Conservation (phyloP, 441 rosid species). For the Croton setiger region DNA sequence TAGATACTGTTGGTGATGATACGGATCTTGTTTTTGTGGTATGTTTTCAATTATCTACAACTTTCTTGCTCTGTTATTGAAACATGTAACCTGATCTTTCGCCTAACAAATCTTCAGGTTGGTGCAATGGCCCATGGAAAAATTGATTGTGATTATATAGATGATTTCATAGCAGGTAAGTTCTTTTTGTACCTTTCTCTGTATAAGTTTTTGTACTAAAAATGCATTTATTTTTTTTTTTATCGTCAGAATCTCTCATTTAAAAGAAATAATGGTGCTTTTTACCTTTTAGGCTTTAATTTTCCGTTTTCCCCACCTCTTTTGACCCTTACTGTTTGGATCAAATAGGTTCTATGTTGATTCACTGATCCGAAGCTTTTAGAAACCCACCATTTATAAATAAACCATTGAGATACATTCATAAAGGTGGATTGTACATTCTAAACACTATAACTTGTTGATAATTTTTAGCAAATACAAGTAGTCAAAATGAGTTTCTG, state of each 20-base stretch:
- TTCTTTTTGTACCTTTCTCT: neutral
- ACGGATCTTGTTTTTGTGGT: conserved; percentile 80
- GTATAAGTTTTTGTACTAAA: neutral
- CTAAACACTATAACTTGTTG: too few relatives aligned
- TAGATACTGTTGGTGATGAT: conserved; percentile 44
- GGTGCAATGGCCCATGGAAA: conserved; percentile 96
- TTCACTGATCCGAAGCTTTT: too few relatives aligned
- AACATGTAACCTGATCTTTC: neutral
- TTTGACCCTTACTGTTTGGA: too few relatives aligned
- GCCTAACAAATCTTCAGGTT: conserved; percentile 34
- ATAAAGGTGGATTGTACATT: too few relatives aligned
- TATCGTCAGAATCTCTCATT: neutral
- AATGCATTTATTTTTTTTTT: neutral
- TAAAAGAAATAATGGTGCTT: too few relatives aligned
- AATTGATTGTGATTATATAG: conserved; percentile 61
- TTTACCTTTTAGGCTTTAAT: too few relatives aligned
- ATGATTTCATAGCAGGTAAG: conserved; percentile 67
- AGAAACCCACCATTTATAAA: too few relatives aligned
- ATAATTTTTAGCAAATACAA: too few relatives aligned
- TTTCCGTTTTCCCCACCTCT: too few relatives aligned
- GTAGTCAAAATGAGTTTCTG: too few relatives aligned
- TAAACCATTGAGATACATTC: too few relatives aligned
- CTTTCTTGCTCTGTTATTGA: neutral
- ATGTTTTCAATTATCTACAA: conserved; percentile 17
- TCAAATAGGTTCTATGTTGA: too few relatives aligned